Conservation (phyloP, 306 rosid species). For the Benincasa hispida region DNA sequence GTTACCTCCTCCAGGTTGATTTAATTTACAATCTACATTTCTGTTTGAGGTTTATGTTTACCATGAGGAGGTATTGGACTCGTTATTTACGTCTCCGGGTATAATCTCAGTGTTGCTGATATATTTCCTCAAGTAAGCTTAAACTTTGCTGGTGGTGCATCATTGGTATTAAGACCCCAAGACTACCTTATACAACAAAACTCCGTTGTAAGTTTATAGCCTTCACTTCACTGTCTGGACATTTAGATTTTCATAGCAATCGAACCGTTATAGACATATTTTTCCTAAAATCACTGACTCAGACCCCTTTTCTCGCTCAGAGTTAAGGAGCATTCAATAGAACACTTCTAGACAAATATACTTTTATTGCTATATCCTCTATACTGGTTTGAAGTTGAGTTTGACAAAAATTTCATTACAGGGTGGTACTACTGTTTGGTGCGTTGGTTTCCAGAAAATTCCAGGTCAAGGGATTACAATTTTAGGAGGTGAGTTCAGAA, state of each 20-base stretch:
- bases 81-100: not conserved
- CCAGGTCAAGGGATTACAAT: conserved; percentile 73
- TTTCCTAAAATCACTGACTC: not conserved
- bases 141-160: conserved; percentile 76
- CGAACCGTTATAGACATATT: not conserved
- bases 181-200: conserved; percentile 84
- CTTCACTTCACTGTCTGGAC: not conserved
- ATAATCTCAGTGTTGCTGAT: conserved; percentile 41
- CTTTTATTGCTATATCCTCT: not conserved
- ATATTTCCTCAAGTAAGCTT: conserved; percentile 81
- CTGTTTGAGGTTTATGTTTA: not conserved
- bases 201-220: conserved; percentile 53
- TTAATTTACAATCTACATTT: not conserved
- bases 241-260: not conserved
- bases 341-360: not conserved
- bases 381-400: not conserved
- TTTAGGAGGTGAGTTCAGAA: conserved; percentile 64
- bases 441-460: conserved; percentile 81
- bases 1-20: conserved; percentile 49
- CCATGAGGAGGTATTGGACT: not conserved
- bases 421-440: conserved; percentile 72
- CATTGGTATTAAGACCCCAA: conserved; percentile 64
- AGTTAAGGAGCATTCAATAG: not conserved
- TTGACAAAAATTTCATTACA: conserved; percentile 16
- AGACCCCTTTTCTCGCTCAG: not conserved